Base-by-base conservation (phyloP, 345 rosid genomes). In the Passiflora organensis region DNA sequence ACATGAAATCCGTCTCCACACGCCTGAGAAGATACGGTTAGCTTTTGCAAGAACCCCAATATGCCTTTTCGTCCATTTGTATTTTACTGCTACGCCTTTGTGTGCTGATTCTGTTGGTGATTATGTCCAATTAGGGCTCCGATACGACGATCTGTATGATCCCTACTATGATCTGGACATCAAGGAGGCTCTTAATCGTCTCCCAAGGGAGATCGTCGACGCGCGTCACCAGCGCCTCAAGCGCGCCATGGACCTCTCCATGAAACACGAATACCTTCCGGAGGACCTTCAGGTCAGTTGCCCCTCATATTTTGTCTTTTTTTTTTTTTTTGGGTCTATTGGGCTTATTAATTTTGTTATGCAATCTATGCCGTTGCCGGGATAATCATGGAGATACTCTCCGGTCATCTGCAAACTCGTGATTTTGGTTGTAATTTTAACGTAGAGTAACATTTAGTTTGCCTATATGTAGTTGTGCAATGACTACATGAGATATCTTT, bases 211-310 rank as follows among this genome's bases (percentile, higher is more conserved):
- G 81, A 64, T 93, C 25, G 81, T 93, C 15, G 95, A 93, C 56
- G 96, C 99, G 10, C 94, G 99, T 32, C 58, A 81, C 70, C 96
- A 93, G 89, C 99, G 95, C 11, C 87, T 93, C 59, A 89, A 89
- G 81, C 99, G 97, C 46, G 95, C 99, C 56, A 83, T 89, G 83
- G 99, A 93, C 68, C 96, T 93, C 58, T 93, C 99, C 59, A 80
- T 93, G 96, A 93, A 93, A 78, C 99, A 93, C 70, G 78, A 84
- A 76, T 86, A 86, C 71, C 97, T 93, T 25, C 75, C 91, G n/a
- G 67, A 80, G 57, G 67, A 89, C 45, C 86, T 93, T 37, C 95
- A 84, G 95, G 96, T 91, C 59, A 48, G 5, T 17, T 32, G 22
- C 14, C 8, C 4, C 1, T 2, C 32, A 18, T 13, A 41, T 19